phyloP scores from a whole-genome alignment of 2,329 filamentous ascomycete species.

The Tolypocladium ovalisporum region DNA sequence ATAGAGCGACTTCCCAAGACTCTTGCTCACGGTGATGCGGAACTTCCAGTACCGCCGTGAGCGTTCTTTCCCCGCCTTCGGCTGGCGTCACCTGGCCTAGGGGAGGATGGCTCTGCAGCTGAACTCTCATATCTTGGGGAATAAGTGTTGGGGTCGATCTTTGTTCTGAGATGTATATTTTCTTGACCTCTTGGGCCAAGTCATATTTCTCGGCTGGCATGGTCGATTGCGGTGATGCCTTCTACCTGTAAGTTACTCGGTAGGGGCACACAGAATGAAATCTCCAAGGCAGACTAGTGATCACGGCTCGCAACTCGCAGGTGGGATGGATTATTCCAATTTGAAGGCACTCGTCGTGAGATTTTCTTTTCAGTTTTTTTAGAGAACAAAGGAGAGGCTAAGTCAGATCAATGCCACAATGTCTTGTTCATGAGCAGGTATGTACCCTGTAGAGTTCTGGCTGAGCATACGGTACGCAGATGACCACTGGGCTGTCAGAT shows the following conservation, averaged over 20 bases:
- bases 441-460: not conserved
- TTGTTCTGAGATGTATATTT: constrained; percentile 25
- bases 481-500: not conserved
- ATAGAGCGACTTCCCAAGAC: constrained; percentile 63
- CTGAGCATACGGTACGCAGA: not conserved
- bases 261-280: not conserved
- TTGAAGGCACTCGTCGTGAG: not conserved
- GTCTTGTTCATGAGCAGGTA: not conserved
- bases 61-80: constrained; percentile 33
- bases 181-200: constrained; percentile 24
- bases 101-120: constrained; percentile 51
- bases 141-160: constrained; percentile 17
- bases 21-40: constrained; percentile 40
- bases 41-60: constrained; percentile 63
- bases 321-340: not conserved
- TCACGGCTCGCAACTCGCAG: not conserved
- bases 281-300: not conserved
- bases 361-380: no score
- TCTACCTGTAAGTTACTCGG: not conserved
- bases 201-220: constrained; percentile 19
- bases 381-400: no score
- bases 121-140: constrained; percentile 22
- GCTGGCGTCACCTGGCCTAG: constrained; percentile 64
- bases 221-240: not conserved
- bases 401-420: not conserved